These are phyloP conservation scores for Sicyos edulis DNA, from an alignment of 306 rosid species.

Conservation along the genomic window DNA sequence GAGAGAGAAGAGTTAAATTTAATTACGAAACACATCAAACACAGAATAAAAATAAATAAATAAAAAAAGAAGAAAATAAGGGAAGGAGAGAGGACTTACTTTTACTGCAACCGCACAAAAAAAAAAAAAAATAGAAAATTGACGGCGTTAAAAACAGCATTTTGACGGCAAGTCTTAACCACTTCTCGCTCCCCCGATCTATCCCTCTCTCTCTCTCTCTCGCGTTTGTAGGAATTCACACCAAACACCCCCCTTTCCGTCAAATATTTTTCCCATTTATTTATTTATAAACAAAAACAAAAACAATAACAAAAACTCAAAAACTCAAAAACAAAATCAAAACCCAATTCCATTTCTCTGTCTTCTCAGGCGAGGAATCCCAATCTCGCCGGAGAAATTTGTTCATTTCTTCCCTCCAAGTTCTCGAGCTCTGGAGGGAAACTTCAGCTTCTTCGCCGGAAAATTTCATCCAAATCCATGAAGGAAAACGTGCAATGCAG, in stretches of 20 bases:
- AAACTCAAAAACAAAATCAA: no score
- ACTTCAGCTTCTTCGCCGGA: not conserved
- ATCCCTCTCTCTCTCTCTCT: no score
- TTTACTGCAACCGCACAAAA: slow-evolving; percentile 27
- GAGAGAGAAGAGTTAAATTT: not conserved
- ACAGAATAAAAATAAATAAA: not conserved
- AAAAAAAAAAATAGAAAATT: not conserved
- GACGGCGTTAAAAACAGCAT: slow-evolving; percentile 33
- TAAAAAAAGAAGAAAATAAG: not conserved
- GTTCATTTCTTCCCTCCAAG: slow-evolving; percentile 21
- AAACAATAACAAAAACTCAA: no score
- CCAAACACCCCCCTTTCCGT: no score
- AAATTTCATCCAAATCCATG: no score
- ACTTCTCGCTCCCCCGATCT: slow-evolving; percentile 10
- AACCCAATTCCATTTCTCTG: not conserved
- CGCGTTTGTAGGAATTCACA: no score
- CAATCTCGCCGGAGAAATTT: slow-evolving; percentile 43
- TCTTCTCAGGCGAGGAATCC: slow-evolving; percentile 41
- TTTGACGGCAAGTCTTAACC: no score
- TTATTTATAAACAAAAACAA: no score
- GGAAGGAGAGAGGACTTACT: not conserved
- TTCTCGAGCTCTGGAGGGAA: slow-evolving; percentile 19
- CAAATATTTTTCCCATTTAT: no score
- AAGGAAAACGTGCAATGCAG: slow-evolving; percentile 44
- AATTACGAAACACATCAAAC: no score